Percentiles rank a stretch among this genome's conserved stretches.
phyloP scores from a whole-genome alignment of 1,139 yeast genomes.

The Hemisphaericaspora lyxosophila region DNA sequence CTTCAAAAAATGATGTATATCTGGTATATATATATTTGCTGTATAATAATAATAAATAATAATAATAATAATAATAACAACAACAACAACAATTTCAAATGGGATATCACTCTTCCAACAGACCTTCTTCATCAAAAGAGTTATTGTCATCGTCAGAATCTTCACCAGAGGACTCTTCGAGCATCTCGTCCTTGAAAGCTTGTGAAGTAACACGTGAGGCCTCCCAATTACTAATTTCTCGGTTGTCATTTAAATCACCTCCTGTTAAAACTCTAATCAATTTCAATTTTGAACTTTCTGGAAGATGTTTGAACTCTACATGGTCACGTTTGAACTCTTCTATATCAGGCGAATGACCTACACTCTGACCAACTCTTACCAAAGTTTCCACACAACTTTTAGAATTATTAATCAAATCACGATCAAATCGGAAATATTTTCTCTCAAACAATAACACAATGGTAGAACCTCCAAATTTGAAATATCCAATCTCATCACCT shows the following conservation, averaged over 20 bases:
- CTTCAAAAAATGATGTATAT: neutral
- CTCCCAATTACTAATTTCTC: slow-evolving; percentile 42
- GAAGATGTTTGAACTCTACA: slow-evolving; percentile 45
- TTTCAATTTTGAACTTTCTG: slow-evolving; percentile 49
- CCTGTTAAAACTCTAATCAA: slow-evolving; percentile 67
- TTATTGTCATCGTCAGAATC: slow-evolving; percentile 16
- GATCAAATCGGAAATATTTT: slow-evolving; percentile 54
- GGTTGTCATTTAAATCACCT: slow-evolving; percentile 36
- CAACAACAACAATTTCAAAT: neutral
- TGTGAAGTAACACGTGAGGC: slow-evolving; percentile 22
- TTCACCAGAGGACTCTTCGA: slow-evolving; percentile 6
- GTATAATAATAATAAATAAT: neutral
- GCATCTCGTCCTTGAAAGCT: slow-evolving; percentile 21
- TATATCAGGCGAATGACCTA: slow-evolving; percentile 67
- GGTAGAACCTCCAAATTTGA: slow-evolving; percentile 95
- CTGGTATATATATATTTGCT: slow-evolving; percentile 2
- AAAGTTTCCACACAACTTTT: slow-evolving; percentile 72
- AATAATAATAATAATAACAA: neutral
- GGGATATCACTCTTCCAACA: slow-evolving; percentile 5
- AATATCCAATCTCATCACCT: slow-evolving; percentile 88
- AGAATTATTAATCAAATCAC: slow-evolving; percentile 72
- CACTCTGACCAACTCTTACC: slow-evolving; percentile 85
- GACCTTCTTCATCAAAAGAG: slow-evolving; percentile 14
- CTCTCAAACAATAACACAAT: slow-evolving; percentile 55
- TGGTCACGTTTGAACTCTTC: slow-evolving; percentile 52